Evolutionary conservation across 2,329 filamentous ascomycete species (phyloP).

Genomic region (Akanthomyces muscarius): DNA sequence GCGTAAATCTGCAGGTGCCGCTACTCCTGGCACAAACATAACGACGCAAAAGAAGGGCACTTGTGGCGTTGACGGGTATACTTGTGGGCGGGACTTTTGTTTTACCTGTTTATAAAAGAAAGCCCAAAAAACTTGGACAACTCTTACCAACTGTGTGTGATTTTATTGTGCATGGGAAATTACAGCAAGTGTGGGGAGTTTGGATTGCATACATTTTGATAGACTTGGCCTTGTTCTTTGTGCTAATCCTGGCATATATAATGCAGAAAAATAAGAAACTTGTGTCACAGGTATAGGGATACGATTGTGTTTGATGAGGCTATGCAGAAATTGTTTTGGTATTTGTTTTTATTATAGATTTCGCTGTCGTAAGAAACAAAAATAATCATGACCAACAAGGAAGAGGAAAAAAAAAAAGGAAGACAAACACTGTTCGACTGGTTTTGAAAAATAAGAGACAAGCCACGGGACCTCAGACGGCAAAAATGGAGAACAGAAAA

Average conservation of each 20-base stretch:
- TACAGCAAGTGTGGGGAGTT: background rate
- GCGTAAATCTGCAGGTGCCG: background rate
- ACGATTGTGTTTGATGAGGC: background rate
- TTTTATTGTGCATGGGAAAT: background rate
- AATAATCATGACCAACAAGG: background rate
- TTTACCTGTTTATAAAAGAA: slow-evolving; percentile 47
- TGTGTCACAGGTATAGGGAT: background rate
- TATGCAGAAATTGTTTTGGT: slow-evolving; percentile 3
- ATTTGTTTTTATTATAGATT: slow-evolving; percentile 12
- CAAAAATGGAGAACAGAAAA: background rate
- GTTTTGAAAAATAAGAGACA: background rate
- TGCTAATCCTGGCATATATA: background rate
- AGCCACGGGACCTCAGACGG: too few relatives aligned
- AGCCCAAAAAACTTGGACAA: background rate
- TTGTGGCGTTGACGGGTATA: slow-evolving; percentile 54
- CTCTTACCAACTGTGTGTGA: background rate
- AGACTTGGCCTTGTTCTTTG: background rate
- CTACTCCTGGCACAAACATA: background rate
- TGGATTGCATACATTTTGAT: slow-evolving; percentile 10
- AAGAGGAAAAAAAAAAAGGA: background rate
- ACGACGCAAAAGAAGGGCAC: slow-evolving; percentile 38
- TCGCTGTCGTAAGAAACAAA: slow-evolving; percentile 4
- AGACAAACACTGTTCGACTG: background rate
- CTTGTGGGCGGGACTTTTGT: slow-evolving; percentile 56
- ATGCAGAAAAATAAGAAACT: too few relatives aligned